A percentile compares a stretch with the other conserved stretches of the same genome.
phyloP scores from a whole-genome alignment of 257 asterid species.

The Plantago major region DNA sequence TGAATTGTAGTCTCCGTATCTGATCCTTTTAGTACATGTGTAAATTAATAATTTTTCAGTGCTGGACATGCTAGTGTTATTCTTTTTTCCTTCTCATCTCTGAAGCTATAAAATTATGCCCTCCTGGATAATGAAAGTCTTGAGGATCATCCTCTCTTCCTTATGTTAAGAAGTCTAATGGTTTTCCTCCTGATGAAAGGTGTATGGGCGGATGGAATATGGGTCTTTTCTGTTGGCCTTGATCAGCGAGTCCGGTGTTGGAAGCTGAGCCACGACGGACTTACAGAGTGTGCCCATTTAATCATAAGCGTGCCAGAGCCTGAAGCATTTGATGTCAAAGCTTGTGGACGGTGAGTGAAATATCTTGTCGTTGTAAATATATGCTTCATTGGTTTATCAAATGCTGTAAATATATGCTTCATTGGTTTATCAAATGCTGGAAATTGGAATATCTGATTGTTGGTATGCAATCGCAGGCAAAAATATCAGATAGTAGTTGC shows the following conservation, averaged over 20 bases:
- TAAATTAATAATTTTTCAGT: neutral
- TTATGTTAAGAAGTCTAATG: neutral
- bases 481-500: slow-evolving; percentile 81
- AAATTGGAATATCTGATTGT: slow-evolving; percentile 7
- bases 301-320: slow-evolving; percentile 93
- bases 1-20: no score
- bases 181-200: slow-evolving; percentile 35
- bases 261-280: slow-evolving; percentile 44
- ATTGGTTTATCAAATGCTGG: slow-evolving; percentile 2
- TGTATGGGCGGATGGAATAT: slow-evolving; percentile 87
- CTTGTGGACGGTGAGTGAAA: slow-evolving; percentile 49
- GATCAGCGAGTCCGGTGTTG: slow-evolving; percentile 95
- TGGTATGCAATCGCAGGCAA: slow-evolving; percentile 35
- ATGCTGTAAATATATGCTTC: neutral
- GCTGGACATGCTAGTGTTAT: no score
- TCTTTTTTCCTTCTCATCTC: neutral
- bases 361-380: neutral
- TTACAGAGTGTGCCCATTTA: slow-evolving; percentile 54
- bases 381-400: neutral
- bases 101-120: neutral
- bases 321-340: slow-evolving; percentile 75
- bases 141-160: neutral
- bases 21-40: neutral
- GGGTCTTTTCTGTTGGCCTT: slow-evolving; percentile 90
- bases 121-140: neutral